These are phyloP conservation scores for Antitrichia curtipendula DNA, from an alignment of 225 moss, liverwort and hornwort species.

Conservation along the genomic window DNA sequence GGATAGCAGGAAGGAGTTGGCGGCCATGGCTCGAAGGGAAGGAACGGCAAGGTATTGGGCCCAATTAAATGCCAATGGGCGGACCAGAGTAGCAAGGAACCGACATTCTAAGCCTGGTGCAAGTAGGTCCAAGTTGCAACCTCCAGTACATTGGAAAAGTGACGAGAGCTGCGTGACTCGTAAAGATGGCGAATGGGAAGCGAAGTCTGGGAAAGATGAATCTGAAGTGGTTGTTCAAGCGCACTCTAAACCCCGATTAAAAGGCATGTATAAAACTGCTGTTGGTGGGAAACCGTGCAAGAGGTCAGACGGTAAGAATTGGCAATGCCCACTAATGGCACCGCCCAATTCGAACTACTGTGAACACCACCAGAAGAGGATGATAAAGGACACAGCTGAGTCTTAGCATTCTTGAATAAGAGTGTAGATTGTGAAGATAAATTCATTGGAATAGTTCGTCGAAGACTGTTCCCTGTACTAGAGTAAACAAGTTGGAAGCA, in stretches of 20 bases:
- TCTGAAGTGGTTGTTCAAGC: conserved; percentile 15
- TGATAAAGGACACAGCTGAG: conserved; percentile 25
- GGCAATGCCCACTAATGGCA: conserved; percentile 50
- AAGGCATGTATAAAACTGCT: conserved; percentile 34
- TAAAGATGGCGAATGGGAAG: conserved; percentile 25
- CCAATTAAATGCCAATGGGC: conserved; percentile 34
- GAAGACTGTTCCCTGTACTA: conserved; percentile 30
- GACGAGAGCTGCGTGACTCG: conserved; percentile 22
- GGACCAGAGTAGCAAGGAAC: conserved; percentile 15
- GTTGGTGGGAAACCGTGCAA: conserved; percentile 47
- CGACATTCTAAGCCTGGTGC: conserved; percentile 23
- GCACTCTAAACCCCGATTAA: conserved; percentile 33
- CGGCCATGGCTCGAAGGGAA: conserved; percentile 47
- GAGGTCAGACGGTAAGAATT: conserved; percentile 55
- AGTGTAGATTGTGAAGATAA: conserved; percentile 11
- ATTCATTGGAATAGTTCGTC: conserved; percentile 30
- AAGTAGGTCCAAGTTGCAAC: conserved; percentile 6
- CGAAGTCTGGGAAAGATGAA: conserved; percentile 1
- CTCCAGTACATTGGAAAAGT: conserved; percentile 9
- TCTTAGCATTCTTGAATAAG: neutral
- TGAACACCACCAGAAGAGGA: conserved; percentile 48
- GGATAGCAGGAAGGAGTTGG: conserved; percentile 41
- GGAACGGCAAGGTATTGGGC: conserved; percentile 58
- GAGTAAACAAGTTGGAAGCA: conserved; percentile 11
- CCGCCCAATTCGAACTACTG: conserved; percentile 43